A percentile compares a stretch with the other conserved stretches of the same genome.
Conservation (phyloP, 495 filamentous ascomycete species). For the Penicillium canescens region DNA sequence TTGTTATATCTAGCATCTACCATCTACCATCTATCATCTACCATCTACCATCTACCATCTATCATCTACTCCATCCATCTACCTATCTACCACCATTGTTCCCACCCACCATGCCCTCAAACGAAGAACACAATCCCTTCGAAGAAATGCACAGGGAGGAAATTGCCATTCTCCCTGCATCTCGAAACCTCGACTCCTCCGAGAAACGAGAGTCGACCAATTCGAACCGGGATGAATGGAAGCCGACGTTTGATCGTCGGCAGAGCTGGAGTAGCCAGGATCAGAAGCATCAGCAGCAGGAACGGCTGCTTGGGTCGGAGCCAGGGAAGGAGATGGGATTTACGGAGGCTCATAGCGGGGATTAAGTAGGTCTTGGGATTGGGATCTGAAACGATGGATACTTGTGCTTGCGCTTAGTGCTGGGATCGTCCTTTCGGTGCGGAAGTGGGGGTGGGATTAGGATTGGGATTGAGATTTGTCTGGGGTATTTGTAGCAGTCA, state of each 20-base stretch:
- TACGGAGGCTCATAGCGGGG: constrained; percentile 19
- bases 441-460: neutral
- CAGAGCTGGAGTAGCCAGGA: constrained; percentile 41
- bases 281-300: constrained; percentile 35
- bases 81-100: too few relatives aligned
- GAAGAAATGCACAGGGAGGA: too few relatives aligned
- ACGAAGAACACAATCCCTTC: too few relatives aligned
- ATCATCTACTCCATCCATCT: too few relatives aligned
- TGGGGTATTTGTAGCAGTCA: too few relatives aligned
- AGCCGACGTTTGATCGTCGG: constrained; percentile 24
- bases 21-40: too few relatives aligned
- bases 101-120: too few relatives aligned
- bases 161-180: too few relatives aligned
- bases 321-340: constrained; percentile 31
- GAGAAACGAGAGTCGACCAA: neutral
- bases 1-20: too few relatives aligned
- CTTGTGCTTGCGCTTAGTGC: neutral
- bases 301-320: constrained; percentile 26
- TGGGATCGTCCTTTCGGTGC: neutral
- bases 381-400: neutral
- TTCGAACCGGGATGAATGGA: constrained; percentile 17
- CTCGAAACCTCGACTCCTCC: neutral
- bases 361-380: neutral
- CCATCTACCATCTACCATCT: too few relatives aligned
- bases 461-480: neutral